phyloP scores from a whole-genome alignment of 768 basidiomycete genomes.

The Pulveroboletus sp. region DNA sequence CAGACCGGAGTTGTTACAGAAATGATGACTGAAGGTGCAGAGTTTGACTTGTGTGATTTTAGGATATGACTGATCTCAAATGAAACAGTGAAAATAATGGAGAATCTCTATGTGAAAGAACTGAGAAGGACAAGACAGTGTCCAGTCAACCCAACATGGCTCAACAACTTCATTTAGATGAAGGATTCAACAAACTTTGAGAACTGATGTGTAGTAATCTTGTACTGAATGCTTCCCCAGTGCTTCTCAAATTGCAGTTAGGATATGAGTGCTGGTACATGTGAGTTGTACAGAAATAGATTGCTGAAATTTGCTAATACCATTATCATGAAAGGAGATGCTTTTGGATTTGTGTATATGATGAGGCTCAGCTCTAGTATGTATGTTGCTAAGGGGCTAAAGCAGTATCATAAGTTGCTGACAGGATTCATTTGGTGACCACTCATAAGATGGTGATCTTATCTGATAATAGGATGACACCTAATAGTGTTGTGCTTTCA shows the following conservation, averaged over 20 bases:
- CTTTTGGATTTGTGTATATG: slow-evolving; percentile 26
- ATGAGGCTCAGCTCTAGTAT: slow-evolving; percentile 31
- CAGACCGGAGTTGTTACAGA: too few species aligned
- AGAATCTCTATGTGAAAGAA: slow-evolving; percentile 31
- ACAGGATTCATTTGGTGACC: slow-evolving; percentile 14
- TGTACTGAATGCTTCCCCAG: too few species aligned
- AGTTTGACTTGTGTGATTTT: too few species aligned
- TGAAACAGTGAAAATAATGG: background rate
- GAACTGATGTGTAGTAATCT: too few species aligned
- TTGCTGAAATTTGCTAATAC: slow-evolving; percentile 27
- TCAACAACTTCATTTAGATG: slow-evolving; percentile 2
- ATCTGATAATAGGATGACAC: background rate
- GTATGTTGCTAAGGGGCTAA: slow-evolving; percentile 27
- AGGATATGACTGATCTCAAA: too few species aligned
- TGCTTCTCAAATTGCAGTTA: too few species aligned
- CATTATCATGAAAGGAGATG: slow-evolving; percentile 33
- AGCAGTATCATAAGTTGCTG: slow-evolving; percentile 17
- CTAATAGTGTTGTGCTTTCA: background rate
- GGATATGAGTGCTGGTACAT: too few species aligned
- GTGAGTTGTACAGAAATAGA: too few species aligned
- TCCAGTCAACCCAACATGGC: slow-evolving; percentile 33
- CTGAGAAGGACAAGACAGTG: slow-evolving; percentile 28
- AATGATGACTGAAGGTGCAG: too few species aligned
- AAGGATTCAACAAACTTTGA: too few species aligned
- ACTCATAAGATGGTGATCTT: background rate